Percentiles rank a stretch among this genome's conserved stretches.
Evolutionary conservation across 208 protist species (phyloP).

Genomic region (Crithidia fasciculata): DNA sequence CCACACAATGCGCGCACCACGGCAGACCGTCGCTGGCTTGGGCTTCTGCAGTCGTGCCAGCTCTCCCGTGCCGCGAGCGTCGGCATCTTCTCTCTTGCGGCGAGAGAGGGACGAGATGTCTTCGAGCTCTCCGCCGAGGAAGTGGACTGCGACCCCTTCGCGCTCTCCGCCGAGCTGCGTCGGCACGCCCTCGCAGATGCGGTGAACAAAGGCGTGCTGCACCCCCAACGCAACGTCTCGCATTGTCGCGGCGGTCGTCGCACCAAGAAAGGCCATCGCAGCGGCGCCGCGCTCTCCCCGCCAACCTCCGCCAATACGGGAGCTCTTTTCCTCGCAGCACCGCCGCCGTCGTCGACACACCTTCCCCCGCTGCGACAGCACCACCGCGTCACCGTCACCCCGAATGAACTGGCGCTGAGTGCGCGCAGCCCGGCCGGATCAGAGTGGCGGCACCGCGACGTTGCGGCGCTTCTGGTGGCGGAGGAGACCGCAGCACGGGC

Average conservation of each 20-base stretch:
- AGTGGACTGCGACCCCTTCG: conserved; percentile 8
- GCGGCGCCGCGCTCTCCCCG: not conserved
- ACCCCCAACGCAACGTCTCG: not conserved
- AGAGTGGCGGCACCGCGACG: not conserved
- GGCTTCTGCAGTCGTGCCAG: conserved; percentile 26
- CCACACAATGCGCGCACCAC: not conserved
- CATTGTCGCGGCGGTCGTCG: not conserved
- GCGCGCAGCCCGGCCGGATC: too few species aligned
- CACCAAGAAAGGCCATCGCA: not conserved
- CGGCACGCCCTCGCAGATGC: conserved; percentile 14
- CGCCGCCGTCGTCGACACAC: too few species aligned
- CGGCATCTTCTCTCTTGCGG: conserved; percentile 11
- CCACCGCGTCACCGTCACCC: too few species aligned
- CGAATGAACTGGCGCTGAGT: too few species aligned
- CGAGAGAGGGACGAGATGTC: too few species aligned
- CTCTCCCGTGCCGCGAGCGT: conserved; percentile 12
- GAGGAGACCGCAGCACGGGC: conserved; percentile 12
- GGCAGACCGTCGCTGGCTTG: conserved; percentile 19
- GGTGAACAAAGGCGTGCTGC: conserved; percentile 11
- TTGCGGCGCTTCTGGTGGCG: not conserved
- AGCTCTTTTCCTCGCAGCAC: not conserved
- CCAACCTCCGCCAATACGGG: not conserved
- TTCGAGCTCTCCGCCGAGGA: not conserved
- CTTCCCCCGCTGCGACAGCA: too few species aligned
- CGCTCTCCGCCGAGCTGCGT: conserved; percentile 10